Evolutionary conservation across 345 rosid genomes (phyloP).

Genomic region (Citrus maxima): DNA sequence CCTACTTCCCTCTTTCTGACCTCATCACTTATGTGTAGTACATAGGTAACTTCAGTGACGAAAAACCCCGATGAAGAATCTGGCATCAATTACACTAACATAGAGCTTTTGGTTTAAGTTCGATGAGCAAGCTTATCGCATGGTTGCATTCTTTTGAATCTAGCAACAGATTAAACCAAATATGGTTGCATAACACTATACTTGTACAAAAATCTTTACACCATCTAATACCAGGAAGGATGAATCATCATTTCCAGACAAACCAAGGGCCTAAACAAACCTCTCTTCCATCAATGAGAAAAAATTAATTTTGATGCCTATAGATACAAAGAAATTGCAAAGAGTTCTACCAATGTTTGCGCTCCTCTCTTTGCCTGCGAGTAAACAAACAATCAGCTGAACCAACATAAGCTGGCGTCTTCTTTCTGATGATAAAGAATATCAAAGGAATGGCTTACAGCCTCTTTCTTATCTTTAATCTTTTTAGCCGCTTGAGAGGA

Average conservation of each 20-base stretch:
- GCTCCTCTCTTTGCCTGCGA: not conserved
- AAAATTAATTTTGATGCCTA: too few species aligned
- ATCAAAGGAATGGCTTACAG: not conserved
- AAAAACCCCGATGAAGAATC: not conserved
- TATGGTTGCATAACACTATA: not conserved
- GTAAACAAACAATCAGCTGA: not conserved
- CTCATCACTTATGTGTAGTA: not conserved
- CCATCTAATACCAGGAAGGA: not conserved
- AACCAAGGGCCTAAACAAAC: not conserved
- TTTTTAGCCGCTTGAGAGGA: not conserved
- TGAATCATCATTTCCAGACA: not conserved
- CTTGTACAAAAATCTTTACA: not conserved
- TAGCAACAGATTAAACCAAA: not conserved
- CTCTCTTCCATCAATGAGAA: not conserved
- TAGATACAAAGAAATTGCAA: not conserved
- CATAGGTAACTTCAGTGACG: not conserved
- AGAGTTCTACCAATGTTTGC: not conserved
- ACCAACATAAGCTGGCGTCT: not conserved
- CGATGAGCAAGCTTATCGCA: not conserved
- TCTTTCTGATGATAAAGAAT: too few species aligned
- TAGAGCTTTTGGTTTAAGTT: not conserved
- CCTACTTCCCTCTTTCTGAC: not conserved
- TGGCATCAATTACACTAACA: not conserved
- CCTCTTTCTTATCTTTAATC: not conserved
- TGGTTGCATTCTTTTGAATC: not conserved